Conservation (phyloP, 495 filamentous ascomycete species). For the Hypoxylon rickii region DNA sequence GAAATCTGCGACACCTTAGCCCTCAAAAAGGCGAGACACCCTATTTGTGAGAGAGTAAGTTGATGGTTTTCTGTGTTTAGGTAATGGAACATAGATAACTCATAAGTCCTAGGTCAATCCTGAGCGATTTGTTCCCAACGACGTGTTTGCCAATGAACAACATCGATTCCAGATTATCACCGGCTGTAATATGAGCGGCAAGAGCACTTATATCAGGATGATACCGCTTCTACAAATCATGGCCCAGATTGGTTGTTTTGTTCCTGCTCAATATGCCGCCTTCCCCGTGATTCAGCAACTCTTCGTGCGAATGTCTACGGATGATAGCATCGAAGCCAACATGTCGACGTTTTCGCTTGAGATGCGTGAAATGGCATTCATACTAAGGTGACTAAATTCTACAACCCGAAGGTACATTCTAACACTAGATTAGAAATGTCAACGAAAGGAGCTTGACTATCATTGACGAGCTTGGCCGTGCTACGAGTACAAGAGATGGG, state of each 20-base stretch:
- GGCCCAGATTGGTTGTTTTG: conserved; percentile 91
- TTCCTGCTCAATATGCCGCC: conserved; percentile 81
- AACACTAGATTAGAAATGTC: conserved; percentile 57
- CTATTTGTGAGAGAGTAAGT: conserved; percentile 76
- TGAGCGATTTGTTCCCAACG: conserved; percentile 79
- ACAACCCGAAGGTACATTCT: conserved; percentile 43
- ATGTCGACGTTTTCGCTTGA: conserved; percentile 92
- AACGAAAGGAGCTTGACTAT: conserved; percentile 77
- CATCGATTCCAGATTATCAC: conserved; percentile 90
- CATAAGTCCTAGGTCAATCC: conserved; percentile 31
- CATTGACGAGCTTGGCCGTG: conserved; percentile 91
- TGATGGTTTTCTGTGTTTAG: not conserved
- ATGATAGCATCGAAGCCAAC: conserved; percentile 89
- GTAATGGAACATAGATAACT: not conserved
- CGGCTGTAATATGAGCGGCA: conserved; percentile 99
- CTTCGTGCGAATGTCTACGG: conserved; percentile 83
- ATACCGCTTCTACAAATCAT: conserved; percentile 85
- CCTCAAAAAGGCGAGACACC: conserved; percentile 81
- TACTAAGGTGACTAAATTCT: conserved; percentile 62
- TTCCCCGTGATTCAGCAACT: conserved; percentile 82
- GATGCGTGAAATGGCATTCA: conserved; percentile 95
- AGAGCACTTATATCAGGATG: conserved; percentile 90
- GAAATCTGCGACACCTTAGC: conserved; percentile 74
- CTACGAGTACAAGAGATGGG: conserved; percentile 88
- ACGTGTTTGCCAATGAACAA: conserved; percentile 79